Conservation (phyloP, 495 filamentous ascomycete species). For the Penicillium antarcticum region DNA sequence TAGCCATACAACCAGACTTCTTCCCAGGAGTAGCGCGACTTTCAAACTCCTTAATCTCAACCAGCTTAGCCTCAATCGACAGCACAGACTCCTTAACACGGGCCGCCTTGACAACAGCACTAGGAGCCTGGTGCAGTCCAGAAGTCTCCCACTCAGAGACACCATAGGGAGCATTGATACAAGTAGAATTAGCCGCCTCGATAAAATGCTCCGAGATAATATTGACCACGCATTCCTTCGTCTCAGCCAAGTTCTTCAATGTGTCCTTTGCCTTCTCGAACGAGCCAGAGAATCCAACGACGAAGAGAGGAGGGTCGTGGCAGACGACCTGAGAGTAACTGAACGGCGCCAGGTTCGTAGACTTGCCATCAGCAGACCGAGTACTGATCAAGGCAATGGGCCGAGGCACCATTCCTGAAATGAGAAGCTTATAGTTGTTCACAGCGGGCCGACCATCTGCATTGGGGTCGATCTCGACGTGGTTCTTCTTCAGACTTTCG, state of each 20-base stretch:
- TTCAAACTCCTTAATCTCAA: conserved; percentile 73
- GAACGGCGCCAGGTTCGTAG: conserved; percentile 82
- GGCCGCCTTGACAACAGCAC: conserved; percentile 62
- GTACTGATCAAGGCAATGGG: conserved; percentile 68
- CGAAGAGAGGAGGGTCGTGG: conserved; percentile 88
- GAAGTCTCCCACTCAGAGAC: conserved; percentile 77
- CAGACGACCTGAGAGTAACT: conserved; percentile 79
- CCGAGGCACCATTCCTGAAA: conserved; percentile 79
- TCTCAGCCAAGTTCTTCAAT: conserved; percentile 66
- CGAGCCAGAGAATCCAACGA: conserved; percentile 61
- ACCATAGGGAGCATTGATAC: conserved; percentile 76
- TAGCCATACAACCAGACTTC: conserved; percentile 67
- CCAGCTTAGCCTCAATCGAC: conserved; percentile 73
- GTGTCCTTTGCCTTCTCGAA: conserved; percentile 69
- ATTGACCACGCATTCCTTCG: conserved; percentile 76
- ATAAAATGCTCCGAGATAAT: conserved; percentile 81
- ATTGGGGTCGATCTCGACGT: conserved; percentile 82
- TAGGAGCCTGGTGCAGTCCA: conserved; percentile 71
- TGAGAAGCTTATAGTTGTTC: conserved; percentile 91
- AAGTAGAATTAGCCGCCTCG: conserved; percentile 81
- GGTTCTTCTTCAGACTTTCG: conserved; percentile 52
- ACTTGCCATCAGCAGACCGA: conserved; percentile 53
- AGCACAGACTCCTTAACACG: conserved; percentile 81
- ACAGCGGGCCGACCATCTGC: conserved; percentile 60
- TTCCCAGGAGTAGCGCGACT: conserved; percentile 63